Conservation (phyloP, 2,329 filamentous ascomycete genomes). For the Lecanosticta acicola region DNA sequence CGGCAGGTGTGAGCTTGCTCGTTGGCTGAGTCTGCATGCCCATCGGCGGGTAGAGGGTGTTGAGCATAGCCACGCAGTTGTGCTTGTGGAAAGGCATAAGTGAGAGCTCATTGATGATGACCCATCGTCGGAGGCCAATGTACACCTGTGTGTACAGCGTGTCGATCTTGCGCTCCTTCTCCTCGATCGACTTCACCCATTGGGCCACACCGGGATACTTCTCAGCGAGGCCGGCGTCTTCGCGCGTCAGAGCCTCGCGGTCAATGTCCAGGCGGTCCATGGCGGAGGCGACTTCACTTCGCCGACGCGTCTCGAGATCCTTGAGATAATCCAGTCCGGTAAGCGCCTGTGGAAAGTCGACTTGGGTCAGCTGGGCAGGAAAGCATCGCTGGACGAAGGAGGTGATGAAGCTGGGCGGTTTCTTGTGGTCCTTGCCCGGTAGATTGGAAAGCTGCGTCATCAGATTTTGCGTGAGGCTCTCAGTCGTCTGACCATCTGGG, state of each 20-base stretch:
- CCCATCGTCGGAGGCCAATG: slow-evolving; percentile 58
- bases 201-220: slow-evolving; percentile 50
- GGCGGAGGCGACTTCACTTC: slow-evolving; percentile 53
- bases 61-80: slow-evolving; percentile 63
- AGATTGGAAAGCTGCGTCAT: slow-evolving; percentile 54
- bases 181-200: slow-evolving; percentile 45
- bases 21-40: slow-evolving; percentile 45
- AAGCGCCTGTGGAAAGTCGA: slow-evolving; percentile 61
- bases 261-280: slow-evolving; percentile 51
- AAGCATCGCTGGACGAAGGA: slow-evolving; percentile 58
- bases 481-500: slow-evolving; percentile 29
- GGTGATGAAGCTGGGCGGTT: slow-evolving; percentile 59
- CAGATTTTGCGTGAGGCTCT: slow-evolving; percentile 47
- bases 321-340: slow-evolving; percentile 62
- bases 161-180: slow-evolving; percentile 49
- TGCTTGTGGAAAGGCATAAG: slow-evolving; percentile 58
- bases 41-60: slow-evolving; percentile 58
- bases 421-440: slow-evolving; percentile 54
- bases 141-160: slow-evolving; percentile 57
- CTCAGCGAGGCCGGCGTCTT: slow-evolving; percentile 45
- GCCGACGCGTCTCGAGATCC: slow-evolving; percentile 56
- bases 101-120: slow-evolving; percentile 60
- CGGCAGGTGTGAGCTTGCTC: slow-evolving; percentile 46
- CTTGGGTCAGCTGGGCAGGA: slow-evolving; percentile 49
- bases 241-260: slow-evolving; percentile 41